phyloP scores from a whole-genome alignment of 495 filamentous ascomycete genomes.

The Hypoxylon trugodes region DNA sequence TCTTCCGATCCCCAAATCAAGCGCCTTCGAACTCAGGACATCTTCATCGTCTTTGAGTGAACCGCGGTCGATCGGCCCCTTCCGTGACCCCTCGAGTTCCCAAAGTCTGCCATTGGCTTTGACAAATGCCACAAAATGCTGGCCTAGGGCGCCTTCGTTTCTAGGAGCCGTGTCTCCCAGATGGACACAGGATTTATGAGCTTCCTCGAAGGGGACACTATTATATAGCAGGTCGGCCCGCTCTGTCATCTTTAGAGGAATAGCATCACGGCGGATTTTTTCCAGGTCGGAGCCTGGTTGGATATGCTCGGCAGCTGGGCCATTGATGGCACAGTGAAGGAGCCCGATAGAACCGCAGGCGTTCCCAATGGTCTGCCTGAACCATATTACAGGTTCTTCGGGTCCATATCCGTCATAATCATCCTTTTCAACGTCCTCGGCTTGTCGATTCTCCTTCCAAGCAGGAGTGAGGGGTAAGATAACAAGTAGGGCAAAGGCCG shows the following conservation, averaged over 20 bases:
- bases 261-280: slow-evolving; percentile 52
- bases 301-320: slow-evolving; percentile 58
- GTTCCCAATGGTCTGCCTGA: slow-evolving; percentile 82
- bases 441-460: slow-evolving; percentile 65
- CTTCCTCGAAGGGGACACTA: slow-evolving; percentile 70
- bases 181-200: slow-evolving; percentile 71
- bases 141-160: slow-evolving; percentile 57
- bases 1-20: slow-evolving; percentile 66
- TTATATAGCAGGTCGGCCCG: slow-evolving; percentile 79
- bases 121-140: slow-evolving; percentile 83
- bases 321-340: slow-evolving; percentile 62
- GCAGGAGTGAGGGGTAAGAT: slow-evolving; percentile 73
- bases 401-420: slow-evolving; percentile 43
- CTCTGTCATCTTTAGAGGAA: slow-evolving; percentile 57
- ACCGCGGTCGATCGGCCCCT: slow-evolving; percentile 79
- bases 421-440: slow-evolving; percentile 61
- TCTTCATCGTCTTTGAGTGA: slow-evolving; percentile 68
- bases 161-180: slow-evolving; percentile 69
- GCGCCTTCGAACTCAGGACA: slow-evolving; percentile 70
- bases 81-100: slow-evolving; percentile 78
- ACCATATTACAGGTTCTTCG: slow-evolving; percentile 68
- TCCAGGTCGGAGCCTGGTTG: slow-evolving; percentile 52
- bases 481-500: slow-evolving; percentile 76
- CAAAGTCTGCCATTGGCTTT: slow-evolving; percentile 75
- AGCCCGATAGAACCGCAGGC: slow-evolving; percentile 80